These are phyloP conservation scores for Anaeramoeba ignava DNA, from an alignment of 78 protist species.

Conservation along the genomic window DNA sequence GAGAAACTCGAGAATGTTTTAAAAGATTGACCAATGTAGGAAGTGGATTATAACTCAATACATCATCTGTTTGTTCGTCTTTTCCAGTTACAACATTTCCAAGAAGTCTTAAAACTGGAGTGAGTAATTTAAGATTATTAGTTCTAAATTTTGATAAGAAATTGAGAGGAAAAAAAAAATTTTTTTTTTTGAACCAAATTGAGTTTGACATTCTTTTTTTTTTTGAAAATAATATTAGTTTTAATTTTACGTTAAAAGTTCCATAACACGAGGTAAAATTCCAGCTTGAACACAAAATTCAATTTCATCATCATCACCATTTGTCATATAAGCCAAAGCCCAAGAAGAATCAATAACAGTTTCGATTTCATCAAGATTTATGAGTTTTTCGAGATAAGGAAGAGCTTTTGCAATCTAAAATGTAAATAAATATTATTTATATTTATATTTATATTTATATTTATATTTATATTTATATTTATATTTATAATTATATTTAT, in stretches of 20 bases:
- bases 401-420: too few species aligned
- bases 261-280: conserved; percentile 58
- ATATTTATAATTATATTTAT: too few species aligned
- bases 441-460: too few species aligned
- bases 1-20: too few species aligned
- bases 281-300: conserved; percentile 59
- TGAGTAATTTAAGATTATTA: too few species aligned
- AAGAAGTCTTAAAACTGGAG: conserved; percentile 85
- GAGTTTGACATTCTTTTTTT: too few species aligned
- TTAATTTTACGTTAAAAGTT: conserved; percentile 53
- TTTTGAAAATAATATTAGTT: too few species aligned
- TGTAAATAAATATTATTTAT: too few species aligned
- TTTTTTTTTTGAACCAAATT: too few species aligned
- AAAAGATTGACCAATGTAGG: conserved; percentile 37
- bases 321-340: conserved; percentile 87
- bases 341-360: conserved; percentile 87
- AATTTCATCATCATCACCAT: conserved; percentile 73
- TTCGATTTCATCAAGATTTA: conserved; percentile 62
- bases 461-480: too few species aligned
- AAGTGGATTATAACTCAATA: conserved; percentile 52
- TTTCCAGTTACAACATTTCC: conserved; percentile 96
- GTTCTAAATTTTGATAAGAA: too few species aligned
- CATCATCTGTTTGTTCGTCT: conserved; percentile 87
- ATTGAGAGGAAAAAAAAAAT: too few species aligned
- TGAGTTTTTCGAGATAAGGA: conserved; percentile 40